Conservation (phyloP, 495 filamentous ascomycete genomes). For the Neurospora intermedia region DNA sequence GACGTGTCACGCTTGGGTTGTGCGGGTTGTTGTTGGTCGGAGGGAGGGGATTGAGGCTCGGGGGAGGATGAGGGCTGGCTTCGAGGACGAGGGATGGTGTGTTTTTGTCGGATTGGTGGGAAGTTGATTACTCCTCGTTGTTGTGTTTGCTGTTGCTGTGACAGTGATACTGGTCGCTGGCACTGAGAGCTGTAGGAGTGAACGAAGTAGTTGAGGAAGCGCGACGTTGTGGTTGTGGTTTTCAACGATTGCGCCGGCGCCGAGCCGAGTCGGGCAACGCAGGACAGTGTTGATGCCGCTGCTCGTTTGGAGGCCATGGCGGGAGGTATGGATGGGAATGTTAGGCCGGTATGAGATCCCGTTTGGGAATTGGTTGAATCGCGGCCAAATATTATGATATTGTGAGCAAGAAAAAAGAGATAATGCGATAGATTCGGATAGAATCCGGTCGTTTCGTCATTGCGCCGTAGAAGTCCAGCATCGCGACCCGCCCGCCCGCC, state of each 20-base stretch:
- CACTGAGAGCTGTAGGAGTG: background rate
- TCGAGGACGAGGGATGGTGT: conserved; percentile 28
- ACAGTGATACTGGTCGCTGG: background rate
- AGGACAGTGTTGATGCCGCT: conserved; percentile 1
- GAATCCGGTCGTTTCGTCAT: conserved; percentile 1
- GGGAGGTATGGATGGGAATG: background rate
- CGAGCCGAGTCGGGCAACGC: conserved; percentile 7
- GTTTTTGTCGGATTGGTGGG: conserved; percentile 16
- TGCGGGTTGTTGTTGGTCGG: conserved; percentile 2
- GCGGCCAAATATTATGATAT: background rate
- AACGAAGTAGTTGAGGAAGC: background rate
- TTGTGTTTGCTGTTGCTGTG: background rate
- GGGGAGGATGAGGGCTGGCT: conserved; percentile 16
- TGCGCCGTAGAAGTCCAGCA: background rate
- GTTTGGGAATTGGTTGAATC: background rate
- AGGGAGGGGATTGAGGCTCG: conserved; percentile 16
- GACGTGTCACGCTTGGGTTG: conserved; percentile 10
- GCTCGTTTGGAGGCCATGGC: conserved; percentile 12
- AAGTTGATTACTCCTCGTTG: background rate
- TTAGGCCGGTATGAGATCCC: background rate
- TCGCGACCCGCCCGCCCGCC: background rate
- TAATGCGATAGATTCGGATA: background rate
- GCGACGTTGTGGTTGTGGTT: conserved; percentile 6
- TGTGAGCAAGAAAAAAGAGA: background rate
- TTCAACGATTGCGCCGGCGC: conserved; percentile 2